Base-by-base conservation (phyloP, 208 protist genomes). In the Angomonas ambiguus region DNA sequence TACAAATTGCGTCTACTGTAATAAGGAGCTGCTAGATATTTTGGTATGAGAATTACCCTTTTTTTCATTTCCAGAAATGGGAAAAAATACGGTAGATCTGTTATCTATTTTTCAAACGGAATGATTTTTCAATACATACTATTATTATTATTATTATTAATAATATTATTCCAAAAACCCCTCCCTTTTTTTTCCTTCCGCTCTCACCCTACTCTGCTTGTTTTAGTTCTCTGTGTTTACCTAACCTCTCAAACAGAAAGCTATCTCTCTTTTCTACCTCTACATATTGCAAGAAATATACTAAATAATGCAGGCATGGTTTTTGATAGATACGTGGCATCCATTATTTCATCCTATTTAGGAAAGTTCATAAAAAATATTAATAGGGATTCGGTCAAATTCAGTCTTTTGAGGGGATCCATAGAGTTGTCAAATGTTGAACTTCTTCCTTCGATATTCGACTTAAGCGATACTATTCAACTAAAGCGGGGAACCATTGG, bases 1-100 rank as follows among this genome's bases (percentile, higher is more conserved):
- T 11, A 67, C 77, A 1, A 42, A 57, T 1, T 95, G 90, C 73
- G 71, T 93, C 48, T 96, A 96, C 62, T 96, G 90, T 48, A 77
- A 70, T 38, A 55, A 69, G 25, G 32, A 59, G 0, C 88, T 93
- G 51, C 73, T 73, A 20, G 63, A 87, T 53, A 62, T 92, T 0
- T 74, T 92, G 20, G 61, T 87, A 18, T 92, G 69, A 41, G 16
- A 27, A 24, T 48, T 51, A 57, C 34, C 51, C 22, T 60, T 35
- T 60, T 51, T 68, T 32, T 53, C 18, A 5, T 30, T 32, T 3
- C 16, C 33, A 56, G 35, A 6, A 38, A 25, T 25, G 5, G 31
- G 22, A 20, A 63, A 65, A 60, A 34, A 4, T 32, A 49, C 58
- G 27, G 20, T 27, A 56, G 34, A 34, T 66, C 27, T 5, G 11